Evolutionary conservation across 257 asterid genomes (phyloP).

Genomic region (Solanum infundibuliforme): DNA sequence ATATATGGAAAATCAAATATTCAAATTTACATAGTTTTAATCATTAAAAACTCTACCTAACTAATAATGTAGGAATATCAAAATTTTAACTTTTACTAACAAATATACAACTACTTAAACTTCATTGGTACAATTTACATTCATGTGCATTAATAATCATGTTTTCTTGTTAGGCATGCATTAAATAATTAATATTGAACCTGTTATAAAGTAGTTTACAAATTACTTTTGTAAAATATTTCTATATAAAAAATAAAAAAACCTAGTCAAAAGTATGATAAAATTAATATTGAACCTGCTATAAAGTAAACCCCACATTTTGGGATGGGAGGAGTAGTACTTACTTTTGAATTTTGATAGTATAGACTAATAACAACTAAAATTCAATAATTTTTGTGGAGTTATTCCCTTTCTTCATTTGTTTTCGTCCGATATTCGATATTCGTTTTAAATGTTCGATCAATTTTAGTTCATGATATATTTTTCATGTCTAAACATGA

Average conservation of each 20-base stretch:
- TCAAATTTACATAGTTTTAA: neutral
- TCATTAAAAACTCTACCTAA: neutral
- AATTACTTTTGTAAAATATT: neutral
- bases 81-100: neutral
- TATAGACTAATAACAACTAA: neutral
- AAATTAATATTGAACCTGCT: neutral
- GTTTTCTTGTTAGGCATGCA: neutral
- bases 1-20: neutral
- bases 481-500: neutral
- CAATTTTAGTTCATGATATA: neutral
- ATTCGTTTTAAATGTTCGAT: neutral
- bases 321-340: neutral
- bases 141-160: neutral
- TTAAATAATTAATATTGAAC: neutral
- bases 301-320: neutral
- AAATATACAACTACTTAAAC: neutral
- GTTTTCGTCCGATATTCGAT: neutral
- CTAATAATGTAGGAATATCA: neutral
- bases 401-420: neutral
- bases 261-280: neutral
- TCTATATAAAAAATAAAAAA: no score
- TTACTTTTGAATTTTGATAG: neutral
- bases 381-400: neutral
- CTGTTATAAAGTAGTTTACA: neutral
- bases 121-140: neutral